phyloP scores from a whole-genome alignment of 2,329 filamentous ascomycete genomes.

The Sclerotinia minor region DNA sequence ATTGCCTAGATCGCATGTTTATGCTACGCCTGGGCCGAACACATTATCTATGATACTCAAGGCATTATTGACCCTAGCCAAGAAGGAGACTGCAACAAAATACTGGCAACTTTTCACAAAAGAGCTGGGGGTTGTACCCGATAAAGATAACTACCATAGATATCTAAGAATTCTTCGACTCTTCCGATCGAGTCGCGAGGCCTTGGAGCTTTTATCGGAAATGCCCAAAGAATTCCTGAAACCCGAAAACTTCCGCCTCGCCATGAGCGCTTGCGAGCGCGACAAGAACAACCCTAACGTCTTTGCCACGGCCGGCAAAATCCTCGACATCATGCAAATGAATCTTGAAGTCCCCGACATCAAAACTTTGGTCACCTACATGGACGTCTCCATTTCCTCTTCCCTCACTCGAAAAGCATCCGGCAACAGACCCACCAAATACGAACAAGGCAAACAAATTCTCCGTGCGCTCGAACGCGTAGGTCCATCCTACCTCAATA shows the following conservation, averaged over 20 bases:
- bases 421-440: slow-evolving; percentile 40
- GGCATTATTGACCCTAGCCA: slow-evolving; percentile 60
- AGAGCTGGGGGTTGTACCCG: slow-evolving; percentile 64
- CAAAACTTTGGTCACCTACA: slow-evolving; percentile 54
- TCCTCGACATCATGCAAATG: slow-evolving; percentile 64
- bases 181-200: slow-evolving; percentile 63
- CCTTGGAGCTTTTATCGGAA: slow-evolving; percentile 57
- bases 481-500: slow-evolving; percentile 35
- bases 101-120: slow-evolving; percentile 78
- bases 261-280: slow-evolving; percentile 70
- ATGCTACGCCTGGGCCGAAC: slow-evolving; percentile 53
- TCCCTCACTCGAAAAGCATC: slow-evolving; percentile 41
- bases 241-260: slow-evolving; percentile 65
- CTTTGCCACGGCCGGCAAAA: slow-evolving; percentile 61
- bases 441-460: slow-evolving; percentile 49
- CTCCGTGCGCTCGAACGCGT: slow-evolving; percentile 51
- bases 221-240: slow-evolving; percentile 51
- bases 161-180: slow-evolving; percentile 67
- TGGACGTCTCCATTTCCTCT: slow-evolving; percentile 52
- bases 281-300: slow-evolving; percentile 75
- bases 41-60: slow-evolving; percentile 69
- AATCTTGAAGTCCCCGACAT: slow-evolving; percentile 51
- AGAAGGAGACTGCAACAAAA: slow-evolving; percentile 60
- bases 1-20: slow-evolving; percentile 34
- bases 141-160: slow-evolving; percentile 66